Conservation (phyloP, 257 asterid genomes). For the Linaria vulgaris region DNA sequence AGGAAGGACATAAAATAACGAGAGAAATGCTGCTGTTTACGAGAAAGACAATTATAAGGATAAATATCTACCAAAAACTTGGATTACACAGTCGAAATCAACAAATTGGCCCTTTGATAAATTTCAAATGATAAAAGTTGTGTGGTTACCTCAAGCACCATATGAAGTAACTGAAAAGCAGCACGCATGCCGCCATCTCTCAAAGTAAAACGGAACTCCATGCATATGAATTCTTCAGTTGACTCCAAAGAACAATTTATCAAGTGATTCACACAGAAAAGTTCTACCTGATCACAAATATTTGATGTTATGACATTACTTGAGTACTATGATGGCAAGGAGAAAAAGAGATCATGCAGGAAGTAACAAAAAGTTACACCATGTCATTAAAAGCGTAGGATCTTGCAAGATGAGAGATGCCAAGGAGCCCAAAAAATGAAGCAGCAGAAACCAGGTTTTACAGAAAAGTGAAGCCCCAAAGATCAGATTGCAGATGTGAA, state of each 20-base stretch:
- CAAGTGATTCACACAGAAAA: constrained; percentile 95
- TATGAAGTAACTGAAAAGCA: constrained; percentile 98
- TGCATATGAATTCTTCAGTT: constrained; percentile 96
- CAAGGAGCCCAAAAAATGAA: not conserved
- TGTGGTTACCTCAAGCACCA: constrained; percentile 92
- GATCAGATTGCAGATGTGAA: not conserved
- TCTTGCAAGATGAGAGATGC: constrained; percentile 11
- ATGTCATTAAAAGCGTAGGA: constrained; percentile 2
- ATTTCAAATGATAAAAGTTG: constrained; percentile 8
- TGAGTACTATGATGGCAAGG: constrained; percentile 21
- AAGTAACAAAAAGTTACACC: not conserved
- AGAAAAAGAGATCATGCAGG: not conserved
- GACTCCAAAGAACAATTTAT: constrained; percentile 98
- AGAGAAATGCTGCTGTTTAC: not conserved
- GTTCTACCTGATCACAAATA: constrained; percentile 77
- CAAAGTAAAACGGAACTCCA: constrained; percentile 95
- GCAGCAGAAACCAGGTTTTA: constrained; percentile 7
- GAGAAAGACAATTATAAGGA: not conserved
- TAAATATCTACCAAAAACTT: constrained; percentile 15
- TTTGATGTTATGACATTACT: constrained; percentile 15
- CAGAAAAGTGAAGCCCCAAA: constrained; percentile 16
- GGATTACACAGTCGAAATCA: not conserved
- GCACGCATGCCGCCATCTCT: constrained; percentile 98
- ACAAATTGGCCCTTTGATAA: not conserved
- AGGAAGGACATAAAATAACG: not conserved